Evolutionary conservation across 78 protist species (phyloP), one percentile per base, ranked within the genome.

Genomic region (Fonticula alba): DNA sequence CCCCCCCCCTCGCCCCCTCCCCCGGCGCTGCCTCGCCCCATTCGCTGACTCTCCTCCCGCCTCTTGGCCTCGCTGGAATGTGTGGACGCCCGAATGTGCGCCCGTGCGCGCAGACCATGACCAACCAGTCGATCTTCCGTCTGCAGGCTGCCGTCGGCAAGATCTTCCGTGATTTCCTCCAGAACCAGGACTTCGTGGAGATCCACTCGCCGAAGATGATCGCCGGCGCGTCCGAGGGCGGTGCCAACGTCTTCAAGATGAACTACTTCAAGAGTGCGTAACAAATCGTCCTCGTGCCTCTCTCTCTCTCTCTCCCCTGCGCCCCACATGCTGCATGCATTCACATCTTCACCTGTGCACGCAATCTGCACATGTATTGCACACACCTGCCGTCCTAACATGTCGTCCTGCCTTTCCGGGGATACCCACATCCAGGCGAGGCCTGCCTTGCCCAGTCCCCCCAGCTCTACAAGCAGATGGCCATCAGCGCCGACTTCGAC

Each of bases 381-480:
- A n/a, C n/a, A n/a, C n/a, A n/a, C 38, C 49, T 52, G 52, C 55
- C 64, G 14, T 47, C 47, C 14, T 22, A 11, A 62, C 9, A 27
- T 62, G 13, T 13, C 14, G 31, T 62, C 24, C n/a, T n/a, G n/a
- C n/a, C n/a, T n/a, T n/a, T n/a, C n/a, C n/a, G n/a, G n/a, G n/a
- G n/a, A n/a, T 6, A 43, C 6, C 7, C 27, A 64, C 37, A 52
- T 31, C 60, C 58, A 0, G 3, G 52, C 49, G 0, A 37, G 36
- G 93, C 94, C 14, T 88, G 27, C 62, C 74, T 95, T 13, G 98
- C 99, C 22, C 98, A 95, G 80, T 76, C 90, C 11, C 98, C 98
- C 26, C 98, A 95, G 82, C 82, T 95, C 59, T 92, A 92, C 88
- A 92, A 92, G 81, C 97, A 96, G 63, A 94, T 94, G 99, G 94